Conservation (phyloP, 2,329 filamentous ascomycete genomes). For the Botryotinia globosa region DNA sequence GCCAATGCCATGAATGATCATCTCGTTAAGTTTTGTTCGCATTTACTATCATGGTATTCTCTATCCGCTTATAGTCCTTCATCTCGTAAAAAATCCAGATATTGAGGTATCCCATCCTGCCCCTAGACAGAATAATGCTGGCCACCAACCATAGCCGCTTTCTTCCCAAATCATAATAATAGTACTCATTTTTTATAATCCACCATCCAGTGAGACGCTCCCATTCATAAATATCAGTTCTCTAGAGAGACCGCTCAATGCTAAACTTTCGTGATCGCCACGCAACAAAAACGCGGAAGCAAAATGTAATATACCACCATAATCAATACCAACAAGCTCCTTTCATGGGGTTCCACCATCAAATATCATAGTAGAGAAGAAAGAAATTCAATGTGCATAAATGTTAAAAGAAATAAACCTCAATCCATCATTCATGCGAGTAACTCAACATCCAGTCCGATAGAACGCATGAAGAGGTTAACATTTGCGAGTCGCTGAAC, state of each 20-base stretch:
- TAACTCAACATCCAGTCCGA: slow-evolving; percentile 92
- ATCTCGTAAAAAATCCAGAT: slow-evolving; percentile 4
- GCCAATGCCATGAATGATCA: background rate
- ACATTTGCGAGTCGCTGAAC: slow-evolving; percentile 83
- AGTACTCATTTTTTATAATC: slow-evolving; percentile 2
- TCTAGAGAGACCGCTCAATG: background rate
- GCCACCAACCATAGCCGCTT: background rate
- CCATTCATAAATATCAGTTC: slow-evolving; percentile 12
- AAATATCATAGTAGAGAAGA: slow-evolving; percentile 15
- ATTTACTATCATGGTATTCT: background rate
- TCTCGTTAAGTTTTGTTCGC: background rate
- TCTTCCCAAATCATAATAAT: slow-evolving; percentile 16
- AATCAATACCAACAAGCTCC: slow-evolving; percentile 17
- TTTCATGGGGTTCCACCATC: slow-evolving; percentile 5
- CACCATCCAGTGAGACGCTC: slow-evolving; percentile 13
- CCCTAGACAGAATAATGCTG: slow-evolving; percentile 2
- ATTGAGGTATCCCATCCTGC: background rate
- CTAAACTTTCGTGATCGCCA: slow-evolving; percentile 6
- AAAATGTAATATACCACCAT: slow-evolving; percentile 11
- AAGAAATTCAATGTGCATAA: slow-evolving; percentile 12
- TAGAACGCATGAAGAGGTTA: slow-evolving; percentile 97
- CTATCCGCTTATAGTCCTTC: background rate
- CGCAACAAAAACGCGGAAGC: slow-evolving; percentile 11
- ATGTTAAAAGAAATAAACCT: slow-evolving; percentile 9
- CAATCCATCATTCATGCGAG: slow-evolving; percentile 31